A percentile compares a stretch with the other conserved stretches of the same genome.
phyloP scores from a whole-genome alignment of 225 moss, liverwort and hornwort genomes.

The Takakia lepidozioides region DNA sequence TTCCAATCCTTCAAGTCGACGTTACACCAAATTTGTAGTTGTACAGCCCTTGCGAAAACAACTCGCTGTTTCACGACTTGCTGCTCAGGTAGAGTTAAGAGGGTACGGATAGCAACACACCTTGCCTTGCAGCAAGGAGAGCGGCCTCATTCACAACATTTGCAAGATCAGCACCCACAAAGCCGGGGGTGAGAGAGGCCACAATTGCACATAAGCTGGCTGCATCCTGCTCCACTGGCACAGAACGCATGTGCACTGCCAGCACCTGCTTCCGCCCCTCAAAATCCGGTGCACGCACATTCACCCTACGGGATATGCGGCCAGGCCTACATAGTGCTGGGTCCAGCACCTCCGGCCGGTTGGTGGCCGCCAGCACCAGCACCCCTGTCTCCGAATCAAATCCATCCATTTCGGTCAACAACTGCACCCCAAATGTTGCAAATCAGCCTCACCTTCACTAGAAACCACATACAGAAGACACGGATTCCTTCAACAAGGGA shows the following conservation, averaged over 20 bases:
- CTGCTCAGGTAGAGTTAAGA: no score
- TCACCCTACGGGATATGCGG: constrained; percentile 79
- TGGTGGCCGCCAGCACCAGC: constrained; percentile 89
- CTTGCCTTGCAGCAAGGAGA: constrained; percentile 76
- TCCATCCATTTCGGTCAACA: constrained; percentile 98
- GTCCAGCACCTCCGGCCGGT: constrained; percentile 88
- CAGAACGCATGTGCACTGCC: constrained; percentile 83
- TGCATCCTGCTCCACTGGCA: constrained; percentile 68
- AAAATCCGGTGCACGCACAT: constrained; percentile 78
- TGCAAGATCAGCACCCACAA: constrained; percentile 91
- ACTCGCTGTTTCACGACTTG: no score
- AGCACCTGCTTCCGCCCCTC: constrained; percentile 79
- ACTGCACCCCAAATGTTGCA: constrained; percentile 40
- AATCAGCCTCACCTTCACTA: no score
- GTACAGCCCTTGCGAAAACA: no score
- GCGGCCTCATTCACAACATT: constrained; percentile 95
- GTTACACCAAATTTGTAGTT: no score
- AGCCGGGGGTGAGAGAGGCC: constrained; percentile 71
- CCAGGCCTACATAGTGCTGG: constrained; percentile 89
- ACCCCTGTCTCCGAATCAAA: constrained; percentile 88
- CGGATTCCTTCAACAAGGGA: no score
- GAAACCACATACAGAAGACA: no score
- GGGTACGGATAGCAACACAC: constrained; percentile 20
- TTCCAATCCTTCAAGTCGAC: no score
- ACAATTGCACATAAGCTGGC: constrained; percentile 41